Base-by-base conservation (phyloP, 768 basidiomycete genomes). In the Russula lepida region DNA sequence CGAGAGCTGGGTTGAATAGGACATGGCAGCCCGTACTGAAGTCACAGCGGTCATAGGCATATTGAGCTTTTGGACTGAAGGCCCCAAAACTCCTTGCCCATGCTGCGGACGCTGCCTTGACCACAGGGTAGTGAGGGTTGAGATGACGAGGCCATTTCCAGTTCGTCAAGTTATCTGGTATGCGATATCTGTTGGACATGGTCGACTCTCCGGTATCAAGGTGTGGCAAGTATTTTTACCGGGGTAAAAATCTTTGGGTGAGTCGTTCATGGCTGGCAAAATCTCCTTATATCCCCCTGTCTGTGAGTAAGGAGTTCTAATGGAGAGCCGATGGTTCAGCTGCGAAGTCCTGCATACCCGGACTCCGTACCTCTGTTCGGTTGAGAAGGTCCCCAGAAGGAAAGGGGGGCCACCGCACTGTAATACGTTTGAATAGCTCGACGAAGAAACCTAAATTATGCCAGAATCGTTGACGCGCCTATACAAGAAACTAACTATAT, bases 111-210 rank as follows among this genome's bases (percentile, higher is more conserved):
- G 60, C 67, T 12, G 65, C 63, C 49, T 66, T 68, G 46, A 56
- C 67, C 37, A 61, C 61, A 2, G 60, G 53, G 46, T 68, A 69
- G 46, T 69, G 48, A 12, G 67, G 65, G 27, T 69, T 70, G 33
- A 69, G 33, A 21, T 50, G 54, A 41, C 69, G 69, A 12, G 63
- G 64, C 69, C 68, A 69, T 33, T 69, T 66, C 69, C 69, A 70
- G 33, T 47, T 47, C 17, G 54, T 37, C 47, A 69, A 39, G 30
- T 55, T 55, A 44, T 67, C 21, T 25, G 66, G 66, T 8, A 67
- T 65, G 59, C 21, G 12, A 15, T 59, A 63, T 43, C 21, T 56
- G 35, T 52, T 62, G 12, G 56, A 33, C 64, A 63, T 65, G 41
- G 21, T 57, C 35, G 46, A 37, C 12, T 30, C 12, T 51, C 11